Conservation (phyloP, 768 basidiomycete genomes). For the Naganishia vaughanmartiniae region DNA sequence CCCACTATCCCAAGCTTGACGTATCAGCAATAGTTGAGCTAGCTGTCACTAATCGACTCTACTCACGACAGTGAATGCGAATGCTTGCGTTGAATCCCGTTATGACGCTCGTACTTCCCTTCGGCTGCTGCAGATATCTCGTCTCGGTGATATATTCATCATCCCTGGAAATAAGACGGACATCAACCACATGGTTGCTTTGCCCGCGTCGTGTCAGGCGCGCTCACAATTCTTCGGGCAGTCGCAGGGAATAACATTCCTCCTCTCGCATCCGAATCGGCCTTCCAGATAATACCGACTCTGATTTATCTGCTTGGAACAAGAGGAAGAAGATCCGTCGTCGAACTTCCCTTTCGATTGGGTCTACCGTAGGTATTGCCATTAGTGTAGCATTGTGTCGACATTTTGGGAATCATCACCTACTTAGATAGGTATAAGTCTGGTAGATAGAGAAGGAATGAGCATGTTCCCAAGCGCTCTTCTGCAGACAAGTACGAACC, state of each 20-base stretch:
- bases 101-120: conserved; percentile 76
- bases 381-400: not conserved
- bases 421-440: conserved; percentile 27
- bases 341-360: conserved; percentile 83
- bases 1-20: conserved; percentile 32
- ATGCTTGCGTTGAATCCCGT: conserved; percentile 84
- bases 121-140: conserved; percentile 80
- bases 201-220: conserved; percentile 23
- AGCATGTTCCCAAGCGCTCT: not conserved
- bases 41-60: not conserved
- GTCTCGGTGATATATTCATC: conserved; percentile 70
- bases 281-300: conserved; percentile 67
- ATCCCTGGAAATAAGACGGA: conserved; percentile 48
- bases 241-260: conserved; percentile 61
- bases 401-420: not conserved
- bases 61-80: conserved; percentile 62
- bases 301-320: conserved; percentile 84
- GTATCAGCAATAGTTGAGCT: conserved; percentile 1
- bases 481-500: conserved; percentile 28
- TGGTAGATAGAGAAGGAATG: not conserved
- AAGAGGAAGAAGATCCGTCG: conserved; percentile 83
- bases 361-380: conserved; percentile 72
- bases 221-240: conserved; percentile 47
- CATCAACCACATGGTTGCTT: not conserved
- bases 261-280: conserved; percentile 84